These are phyloP conservation scores for Gelatoporia subvermispora DNA, from an alignment of 768 basidiomycete species.

Conservation along the genomic window DNA sequence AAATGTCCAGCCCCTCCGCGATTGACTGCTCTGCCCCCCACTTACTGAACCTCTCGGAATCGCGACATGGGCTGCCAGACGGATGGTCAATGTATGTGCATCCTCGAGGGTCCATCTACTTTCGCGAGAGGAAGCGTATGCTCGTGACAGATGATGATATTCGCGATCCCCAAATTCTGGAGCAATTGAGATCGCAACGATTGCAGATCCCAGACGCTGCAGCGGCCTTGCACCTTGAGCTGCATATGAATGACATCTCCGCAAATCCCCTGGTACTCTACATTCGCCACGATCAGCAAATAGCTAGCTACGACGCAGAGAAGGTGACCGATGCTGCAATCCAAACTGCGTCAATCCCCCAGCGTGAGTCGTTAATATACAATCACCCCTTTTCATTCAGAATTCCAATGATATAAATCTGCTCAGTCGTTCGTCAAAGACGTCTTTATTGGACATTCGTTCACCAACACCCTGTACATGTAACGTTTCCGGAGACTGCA, in stretches of 20 bases:
- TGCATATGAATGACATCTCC: constrained; percentile 31
- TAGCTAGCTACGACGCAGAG: constrained; percentile 35
- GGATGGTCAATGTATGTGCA: constrained; percentile 41
- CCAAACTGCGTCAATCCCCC: no score
- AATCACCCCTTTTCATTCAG: no score
- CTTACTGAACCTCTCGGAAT: no score
- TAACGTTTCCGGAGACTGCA: constrained; percentile 35
- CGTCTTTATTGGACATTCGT: constrained; percentile 51
- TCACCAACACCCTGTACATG: constrained; percentile 44
- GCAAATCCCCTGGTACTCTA: constrained; percentile 29
- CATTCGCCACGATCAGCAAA: constrained; percentile 43
- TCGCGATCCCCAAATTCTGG: constrained; percentile 31
- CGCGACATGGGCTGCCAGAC: constrained; percentile 4
- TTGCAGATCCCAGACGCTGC: constrained; percentile 17
- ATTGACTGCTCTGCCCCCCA: no score
- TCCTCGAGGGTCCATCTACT: constrained; percentile 48
- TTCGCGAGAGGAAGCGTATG: constrained; percentile 33
- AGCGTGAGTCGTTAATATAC: neutral
- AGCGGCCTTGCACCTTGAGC: constrained; percentile 38
- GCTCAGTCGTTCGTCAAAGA: constrained; percentile 30
- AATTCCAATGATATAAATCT: no score
- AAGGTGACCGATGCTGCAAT: constrained; percentile 15
- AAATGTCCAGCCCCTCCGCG: no score
- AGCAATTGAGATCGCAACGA: constrained; percentile 24
- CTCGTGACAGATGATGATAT: constrained; percentile 50